Evolutionary conservation across 257 asterid genomes (phyloP).

Genomic region (Solanum bukasovii): DNA sequence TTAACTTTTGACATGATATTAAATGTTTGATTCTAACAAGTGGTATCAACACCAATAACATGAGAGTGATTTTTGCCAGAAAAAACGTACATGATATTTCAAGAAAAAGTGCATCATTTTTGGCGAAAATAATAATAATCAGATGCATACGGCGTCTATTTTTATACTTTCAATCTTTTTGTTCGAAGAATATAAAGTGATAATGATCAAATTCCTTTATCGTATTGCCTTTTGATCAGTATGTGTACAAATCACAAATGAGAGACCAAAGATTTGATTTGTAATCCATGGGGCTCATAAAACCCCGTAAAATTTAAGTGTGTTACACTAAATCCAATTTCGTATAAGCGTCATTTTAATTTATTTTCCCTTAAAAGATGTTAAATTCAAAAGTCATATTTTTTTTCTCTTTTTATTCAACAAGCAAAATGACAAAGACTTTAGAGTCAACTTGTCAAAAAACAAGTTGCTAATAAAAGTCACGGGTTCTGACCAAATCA

Average conservation of each 20-base stretch:
- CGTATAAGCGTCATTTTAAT: background rate
- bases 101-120: too few species aligned
- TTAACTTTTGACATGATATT: background rate
- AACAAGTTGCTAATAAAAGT: background rate
- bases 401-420: background rate
- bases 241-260: too few species aligned
- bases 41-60: too few species aligned
- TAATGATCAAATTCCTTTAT: background rate
- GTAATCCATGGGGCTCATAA: too few species aligned
- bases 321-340: background rate
- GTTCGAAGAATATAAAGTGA: too few species aligned
- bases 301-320: too few species aligned
- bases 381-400: too few species aligned
- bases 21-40: background rate
- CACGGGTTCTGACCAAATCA: background rate
- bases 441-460: background rate
- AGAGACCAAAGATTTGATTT: too few species aligned
- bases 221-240: too few species aligned
- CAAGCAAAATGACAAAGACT: background rate
- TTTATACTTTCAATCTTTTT: too few species aligned
- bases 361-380: background rate
- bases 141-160: background rate
- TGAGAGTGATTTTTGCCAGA: too few species aligned
- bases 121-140: background rate
- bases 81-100: too few species aligned